Base-by-base conservation (phyloP, 805 yeast species). In the Yamadazyma insecticola region DNA sequence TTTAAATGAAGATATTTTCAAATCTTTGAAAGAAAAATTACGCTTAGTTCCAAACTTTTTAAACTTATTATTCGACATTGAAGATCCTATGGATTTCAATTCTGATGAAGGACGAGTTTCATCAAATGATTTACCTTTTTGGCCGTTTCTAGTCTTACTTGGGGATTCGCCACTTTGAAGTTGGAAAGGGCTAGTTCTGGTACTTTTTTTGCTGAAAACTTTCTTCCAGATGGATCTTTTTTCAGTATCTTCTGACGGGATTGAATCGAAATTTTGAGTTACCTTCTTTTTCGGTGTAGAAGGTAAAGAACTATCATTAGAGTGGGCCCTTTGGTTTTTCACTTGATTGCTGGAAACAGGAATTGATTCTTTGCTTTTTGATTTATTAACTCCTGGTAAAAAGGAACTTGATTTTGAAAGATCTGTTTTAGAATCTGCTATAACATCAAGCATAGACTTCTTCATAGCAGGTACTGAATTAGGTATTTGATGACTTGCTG, bases 11-110 rank as follows among this genome's bases (percentile, higher is more conserved):
- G 42, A 29, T 11, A 40, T 13, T 20, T 30, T 41, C 34, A 41
- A 35, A 22, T 41, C 42, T 9, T 33, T 30, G 19, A 41, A 30
- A 8, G 45, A 41, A 24, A 41, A 41, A 18, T 22, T 30, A 14
- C 30, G 17, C 24, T 31, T 35, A 5, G 33, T 15, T 6, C 22
- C 30, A 16, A 33, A 18, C 22, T 35, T 35, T 24, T 31, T 35
- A 17, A 19, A 19, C 26, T 24, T 28, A 16, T 33, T 36, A 24
- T 33, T 33, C 11, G 24, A 24, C 22, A 11, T 33, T 13, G 17
- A 24, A 3, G 39, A 31, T 17, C n/a, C 13, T 9, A 27, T 11
- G 17, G 35, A 30, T 15, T 24, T 29, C 13, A 16, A 15, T 17
- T 22, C 31, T 4, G 24, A 10, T 13, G 21, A n/a, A 13, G 11